Conservation (phyloP, 495 filamentous ascomycete species). For the Trypethelium eluteriae region DNA sequence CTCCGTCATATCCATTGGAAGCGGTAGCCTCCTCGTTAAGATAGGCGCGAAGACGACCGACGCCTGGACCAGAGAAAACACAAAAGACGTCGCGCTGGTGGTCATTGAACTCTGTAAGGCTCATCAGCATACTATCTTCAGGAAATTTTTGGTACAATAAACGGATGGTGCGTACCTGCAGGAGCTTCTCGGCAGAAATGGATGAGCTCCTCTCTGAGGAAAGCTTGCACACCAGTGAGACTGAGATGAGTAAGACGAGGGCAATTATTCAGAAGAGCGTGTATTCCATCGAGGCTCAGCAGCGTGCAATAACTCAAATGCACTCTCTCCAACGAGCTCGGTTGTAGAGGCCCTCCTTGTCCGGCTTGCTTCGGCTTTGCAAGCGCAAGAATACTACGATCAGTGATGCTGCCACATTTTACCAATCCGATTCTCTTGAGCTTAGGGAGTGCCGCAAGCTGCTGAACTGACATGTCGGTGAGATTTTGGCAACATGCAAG, state of each 20-base stretch:
- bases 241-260: slow-evolving; percentile 89
- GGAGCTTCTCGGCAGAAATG: slow-evolving; percentile 81
- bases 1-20: slow-evolving; percentile 14
- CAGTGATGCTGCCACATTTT: slow-evolving; percentile 84
- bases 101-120: slow-evolving; percentile 71
- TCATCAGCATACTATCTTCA: slow-evolving; percentile 26
- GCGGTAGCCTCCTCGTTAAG: slow-evolving; percentile 50
- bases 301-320: slow-evolving; percentile 93
- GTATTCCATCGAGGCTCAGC: slow-evolving; percentile 73
- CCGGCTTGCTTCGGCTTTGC: slow-evolving; percentile 49
- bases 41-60: slow-evolving; percentile 65
- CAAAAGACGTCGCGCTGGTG: slow-evolving; percentile 94
- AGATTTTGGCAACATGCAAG: slow-evolving; percentile 87
- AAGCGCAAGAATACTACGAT: slow-evolving; percentile 76
- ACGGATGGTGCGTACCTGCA: slow-evolving; percentile 42
- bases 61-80: slow-evolving; percentile 88
- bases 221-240: slow-evolving; percentile 87
- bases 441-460: slow-evolving; percentile 81
- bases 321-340: slow-evolving; percentile 75
- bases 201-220: slow-evolving; percentile 67
- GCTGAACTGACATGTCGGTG: slow-evolving; percentile 78
- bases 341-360: slow-evolving; percentile 41
- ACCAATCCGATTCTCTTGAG: slow-evolving; percentile 89
- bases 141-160: slow-evolving; percentile 4
- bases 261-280: slow-evolving; percentile 80